These are phyloP conservation scores for Dactylonectria estremocensis DNA, from an alignment of 2,329 filamentous ascomycete genomes.

Conservation along the genomic window DNA sequence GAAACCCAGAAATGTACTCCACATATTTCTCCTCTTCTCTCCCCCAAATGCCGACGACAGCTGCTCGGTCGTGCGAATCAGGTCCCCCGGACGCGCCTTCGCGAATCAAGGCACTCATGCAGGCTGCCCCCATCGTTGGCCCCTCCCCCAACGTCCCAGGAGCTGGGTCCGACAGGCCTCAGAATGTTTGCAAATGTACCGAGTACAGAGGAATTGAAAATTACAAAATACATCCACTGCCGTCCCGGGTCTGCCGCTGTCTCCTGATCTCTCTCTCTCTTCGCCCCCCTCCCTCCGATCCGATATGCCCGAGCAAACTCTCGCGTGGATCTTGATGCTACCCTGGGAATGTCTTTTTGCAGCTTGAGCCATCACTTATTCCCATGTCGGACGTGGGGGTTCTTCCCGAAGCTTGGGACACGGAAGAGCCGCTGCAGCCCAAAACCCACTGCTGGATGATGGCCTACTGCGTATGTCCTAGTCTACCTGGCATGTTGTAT, in stretches of 20 bases:
- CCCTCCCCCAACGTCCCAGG: slow-evolving; percentile 33
- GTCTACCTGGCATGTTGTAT: not conserved
- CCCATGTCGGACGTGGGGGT: not conserved
- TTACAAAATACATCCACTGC: not conserved
- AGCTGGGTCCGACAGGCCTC: slow-evolving; percentile 16
- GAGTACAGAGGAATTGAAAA: not conserved
- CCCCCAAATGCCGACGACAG: slow-evolving; percentile 27
- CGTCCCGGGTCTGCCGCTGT: not conserved
- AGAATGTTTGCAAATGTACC: not conserved
- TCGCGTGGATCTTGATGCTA: slow-evolving; percentile 2
- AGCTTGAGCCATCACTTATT: not conserved
- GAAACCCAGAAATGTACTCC: slow-evolving; percentile 17
- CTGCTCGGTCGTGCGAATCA: not conserved
- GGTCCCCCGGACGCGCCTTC: not conserved
- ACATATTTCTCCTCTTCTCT: slow-evolving; percentile 36
- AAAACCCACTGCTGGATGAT: not conserved
- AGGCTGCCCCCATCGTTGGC: slow-evolving; percentile 19
- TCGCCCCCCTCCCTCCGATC: not conserved
- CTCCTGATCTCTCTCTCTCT: not conserved
- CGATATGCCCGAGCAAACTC: not conserved
- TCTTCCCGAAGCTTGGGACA: not conserved
- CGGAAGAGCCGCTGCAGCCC: not conserved
- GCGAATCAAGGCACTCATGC: too few species aligned
- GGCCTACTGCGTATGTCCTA: too few species aligned
- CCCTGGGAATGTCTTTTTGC: not conserved